Conservation (phyloP, 768 basidiomycete species). For the Trametes cingulata region DNA sequence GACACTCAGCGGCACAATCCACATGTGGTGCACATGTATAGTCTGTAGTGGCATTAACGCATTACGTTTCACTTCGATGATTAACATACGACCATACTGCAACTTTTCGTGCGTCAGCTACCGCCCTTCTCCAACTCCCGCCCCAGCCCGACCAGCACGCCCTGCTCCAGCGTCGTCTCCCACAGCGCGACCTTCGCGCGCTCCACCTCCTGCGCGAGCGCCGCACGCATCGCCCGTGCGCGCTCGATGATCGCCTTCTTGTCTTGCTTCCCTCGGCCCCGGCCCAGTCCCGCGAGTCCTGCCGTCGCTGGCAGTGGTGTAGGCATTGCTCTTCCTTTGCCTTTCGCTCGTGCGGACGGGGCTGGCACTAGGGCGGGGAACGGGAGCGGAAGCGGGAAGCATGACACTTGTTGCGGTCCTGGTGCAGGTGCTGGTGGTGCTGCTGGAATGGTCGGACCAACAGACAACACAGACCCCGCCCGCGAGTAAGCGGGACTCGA, state of each 20-base stretch:
- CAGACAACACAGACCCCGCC: no score
- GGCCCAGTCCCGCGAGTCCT: slow-evolving; percentile 10
- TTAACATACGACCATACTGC: not conserved
- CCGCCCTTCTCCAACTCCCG: slow-evolving; percentile 18
- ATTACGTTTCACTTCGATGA: not conserved
- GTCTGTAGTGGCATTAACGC: no score
- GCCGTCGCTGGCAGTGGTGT: slow-evolving; percentile 11
- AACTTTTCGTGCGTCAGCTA: not conserved
- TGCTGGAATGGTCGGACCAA: not conserved
- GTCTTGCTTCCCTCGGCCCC: slow-evolving; percentile 18
- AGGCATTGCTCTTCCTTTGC: slow-evolving; percentile 23
- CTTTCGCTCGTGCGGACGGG: slow-evolving; percentile 15
- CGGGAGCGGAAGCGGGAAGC: not conserved
- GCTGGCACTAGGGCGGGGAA: not conserved
- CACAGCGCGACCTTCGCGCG: slow-evolving; percentile 66
- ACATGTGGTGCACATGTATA: no score
- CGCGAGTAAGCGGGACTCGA: not conserved
- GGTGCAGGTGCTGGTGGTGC: not conserved
- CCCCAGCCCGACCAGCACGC: slow-evolving; percentile 42
- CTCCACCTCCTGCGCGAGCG: slow-evolving; percentile 56
- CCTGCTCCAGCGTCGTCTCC: slow-evolving; percentile 73
- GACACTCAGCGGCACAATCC: no score
- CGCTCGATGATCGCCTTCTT: slow-evolving; percentile 50
- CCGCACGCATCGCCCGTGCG: slow-evolving; percentile 53
- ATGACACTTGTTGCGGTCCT: not conserved